Percentiles rank a stretch among this genome's conserved stretches.
Evolutionary conservation across 371 early-diverging fungal species (phyloP).

Genomic region (Mortierella sp.): DNA sequence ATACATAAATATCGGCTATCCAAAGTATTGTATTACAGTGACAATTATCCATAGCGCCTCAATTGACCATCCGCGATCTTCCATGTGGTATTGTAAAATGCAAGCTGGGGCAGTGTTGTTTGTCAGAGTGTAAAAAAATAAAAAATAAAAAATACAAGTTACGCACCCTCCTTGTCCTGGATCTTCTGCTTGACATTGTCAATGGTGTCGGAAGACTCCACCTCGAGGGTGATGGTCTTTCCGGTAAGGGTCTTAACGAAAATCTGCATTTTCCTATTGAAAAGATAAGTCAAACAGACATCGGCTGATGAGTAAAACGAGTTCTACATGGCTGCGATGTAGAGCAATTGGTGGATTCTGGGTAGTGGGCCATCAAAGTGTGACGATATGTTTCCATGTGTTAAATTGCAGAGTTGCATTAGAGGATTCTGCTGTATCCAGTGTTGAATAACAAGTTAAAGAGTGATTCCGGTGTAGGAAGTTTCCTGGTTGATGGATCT

Average conservation of each 20-base stretch:
- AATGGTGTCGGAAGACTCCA: slow-evolving; percentile 95
- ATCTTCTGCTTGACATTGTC: too few relatives aligned
- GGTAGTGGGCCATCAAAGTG: not conserved
- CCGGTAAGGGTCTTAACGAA: slow-evolving; percentile 99
- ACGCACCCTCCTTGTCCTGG: slow-evolving; percentile 95
- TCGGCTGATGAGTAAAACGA: not conserved
- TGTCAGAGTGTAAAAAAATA: not conserved
- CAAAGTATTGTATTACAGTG: too few relatives aligned
- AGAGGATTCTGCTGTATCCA: not conserved
- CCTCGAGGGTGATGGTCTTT: slow-evolving; percentile 98
- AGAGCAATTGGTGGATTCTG: not conserved
- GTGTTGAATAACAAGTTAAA: too few relatives aligned
- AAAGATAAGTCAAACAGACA: slow-evolving; percentile 44
- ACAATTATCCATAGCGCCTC: too few relatives aligned
- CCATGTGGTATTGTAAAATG: too few relatives aligned
- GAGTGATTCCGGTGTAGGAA: too few relatives aligned
- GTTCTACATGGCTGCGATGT: not conserved
- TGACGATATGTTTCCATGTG: not conserved
- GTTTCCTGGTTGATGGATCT: too few relatives aligned
- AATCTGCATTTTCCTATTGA: slow-evolving; percentile 81
- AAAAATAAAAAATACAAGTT: not conserved
- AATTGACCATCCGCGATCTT: too few relatives aligned
- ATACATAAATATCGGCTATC: too few relatives aligned
- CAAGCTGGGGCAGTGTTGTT: too few relatives aligned
- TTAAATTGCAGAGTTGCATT: not conserved